A percentile compares a stretch with the other conserved stretches of the same genome.
phyloP scores from a whole-genome alignment of 1,284 basidiomycete genomes.

The Amylostereum areolatum region DNA sequence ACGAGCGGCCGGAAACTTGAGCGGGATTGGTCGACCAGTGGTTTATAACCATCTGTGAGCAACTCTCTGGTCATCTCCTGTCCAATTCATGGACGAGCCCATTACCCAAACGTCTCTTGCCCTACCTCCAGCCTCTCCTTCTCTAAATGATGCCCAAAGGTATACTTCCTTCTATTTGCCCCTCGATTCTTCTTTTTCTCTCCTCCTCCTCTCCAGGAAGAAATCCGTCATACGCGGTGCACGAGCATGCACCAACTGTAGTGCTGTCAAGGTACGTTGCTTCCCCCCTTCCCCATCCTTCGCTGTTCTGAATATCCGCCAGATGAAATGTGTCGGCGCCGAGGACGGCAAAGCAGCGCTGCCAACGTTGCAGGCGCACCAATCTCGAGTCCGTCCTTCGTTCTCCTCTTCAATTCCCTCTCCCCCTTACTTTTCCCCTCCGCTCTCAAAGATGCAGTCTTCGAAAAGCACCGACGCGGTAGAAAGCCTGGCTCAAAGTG shows the following conservation, averaged over 20 bases:
- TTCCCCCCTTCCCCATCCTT: slow-evolving; percentile 12
- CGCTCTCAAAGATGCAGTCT: slow-evolving; percentile 54
- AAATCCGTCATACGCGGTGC: slow-evolving; percentile 66
- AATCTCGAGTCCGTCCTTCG: slow-evolving; percentile 53
- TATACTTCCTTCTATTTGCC: no score
- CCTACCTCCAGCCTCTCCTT: no score
- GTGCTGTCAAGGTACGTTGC: slow-evolving; percentile 63
- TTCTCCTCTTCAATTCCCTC: slow-evolving; percentile 7
- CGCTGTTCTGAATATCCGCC: neutral
- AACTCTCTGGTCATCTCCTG: no score
- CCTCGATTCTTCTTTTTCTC: no score
- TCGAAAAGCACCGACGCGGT: slow-evolving; percentile 80
- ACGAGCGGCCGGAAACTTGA: no score
- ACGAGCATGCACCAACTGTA: slow-evolving; percentile 75
- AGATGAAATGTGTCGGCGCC: slow-evolving; percentile 87
- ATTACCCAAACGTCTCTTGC: no score
- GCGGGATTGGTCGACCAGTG: no score
- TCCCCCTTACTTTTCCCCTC: slow-evolving; percentile 9
- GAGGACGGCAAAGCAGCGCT: slow-evolving; percentile 71
- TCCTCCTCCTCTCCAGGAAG: slow-evolving; percentile 23
- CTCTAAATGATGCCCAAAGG: no score
- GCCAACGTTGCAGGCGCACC: slow-evolving; percentile 74
- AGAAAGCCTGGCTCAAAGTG: slow-evolving; percentile 87
- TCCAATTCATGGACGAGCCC: no score
- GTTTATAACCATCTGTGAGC: no score